Conservation (phyloP, 306 rosid species). For the Vachellia pachyceras region DNA sequence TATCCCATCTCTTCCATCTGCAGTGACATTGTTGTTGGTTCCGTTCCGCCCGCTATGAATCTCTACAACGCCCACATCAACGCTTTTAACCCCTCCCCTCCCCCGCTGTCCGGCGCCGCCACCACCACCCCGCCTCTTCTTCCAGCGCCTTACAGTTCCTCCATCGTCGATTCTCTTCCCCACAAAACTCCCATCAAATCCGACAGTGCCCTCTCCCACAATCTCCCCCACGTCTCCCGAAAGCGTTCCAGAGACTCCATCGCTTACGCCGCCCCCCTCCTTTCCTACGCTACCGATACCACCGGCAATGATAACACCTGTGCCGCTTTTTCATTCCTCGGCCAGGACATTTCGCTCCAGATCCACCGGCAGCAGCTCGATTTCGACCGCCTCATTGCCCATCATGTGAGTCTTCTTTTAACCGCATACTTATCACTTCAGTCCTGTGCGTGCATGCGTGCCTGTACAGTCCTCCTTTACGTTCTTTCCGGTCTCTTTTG, state of each 20-base stretch:
- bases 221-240: conserved; percentile 40
- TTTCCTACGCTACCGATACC: conserved; percentile 12
- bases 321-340: conserved; percentile 59
- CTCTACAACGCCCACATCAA: conserved; percentile 45
- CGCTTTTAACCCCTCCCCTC: conserved; percentile 46
- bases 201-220: conserved; percentile 71
- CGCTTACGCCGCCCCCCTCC: conserved; percentile 12
- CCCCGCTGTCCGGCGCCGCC: conserved; percentile 55
- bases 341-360: conserved; percentile 67
- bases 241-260: conserved; percentile 68
- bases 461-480: not conserved
- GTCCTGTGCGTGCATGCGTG: too few relatives aligned
- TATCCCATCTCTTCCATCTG: not conserved
- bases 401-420: conserved; percentile 50
- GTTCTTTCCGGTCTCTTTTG: too few relatives aligned
- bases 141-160: conserved; percentile 50
- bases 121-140: conserved; percentile 46
- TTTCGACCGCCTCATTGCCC: conserved; percentile 58
- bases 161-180: conserved; percentile 48
- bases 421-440: not conserved
- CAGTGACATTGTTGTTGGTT: conserved; percentile 72
- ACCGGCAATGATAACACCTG: conserved; percentile 48
- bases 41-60: conserved; percentile 47
- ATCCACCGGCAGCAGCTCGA: conserved; percentile 68
- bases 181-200: conserved; percentile 61